Evolutionary conservation across 331 rosid species (phyloP), one percentile per base, ranked within the genome.

Genomic region (Spiraea crenata): DNA sequence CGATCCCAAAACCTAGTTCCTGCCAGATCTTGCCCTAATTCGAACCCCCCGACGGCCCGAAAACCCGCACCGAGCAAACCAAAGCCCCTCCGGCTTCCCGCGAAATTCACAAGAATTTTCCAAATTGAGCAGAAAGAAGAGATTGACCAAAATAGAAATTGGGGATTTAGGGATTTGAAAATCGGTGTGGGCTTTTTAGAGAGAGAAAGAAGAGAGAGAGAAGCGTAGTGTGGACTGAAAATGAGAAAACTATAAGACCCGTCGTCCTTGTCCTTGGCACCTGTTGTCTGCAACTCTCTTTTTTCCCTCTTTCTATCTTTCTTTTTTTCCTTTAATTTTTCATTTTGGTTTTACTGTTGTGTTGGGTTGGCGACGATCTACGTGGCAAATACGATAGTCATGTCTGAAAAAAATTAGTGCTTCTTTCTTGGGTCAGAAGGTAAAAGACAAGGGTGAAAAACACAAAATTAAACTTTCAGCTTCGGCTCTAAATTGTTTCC

Each of bases 221-320:
- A 83, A 68, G 79, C 84, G 87, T 55, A 81, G 92, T 85, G 83
- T 86, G 84, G 86, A 90, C 84, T 86, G 85, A 74, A 74, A 90
- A 77, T 73, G 74, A 70, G 79, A 75, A 72, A 85, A 67, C 77
- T 65, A 61, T 25, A 40, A 46, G 85, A 82, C 74, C 76, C 48
- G 44, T 76, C 84, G 31, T 80, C 46, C 67, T 57, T 78, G 38
- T 63, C 50, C 35, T 60, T 57, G 16, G 67, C 67, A 59, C 56
- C 51, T 70, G 13, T 76, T 51, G 58, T 75, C 69, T 76, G 25
- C 70, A 61, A 61, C 76, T 63, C 76, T 73, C 35, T 38, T 78
- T 77, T 37, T 80, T 74, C 48, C 9, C 42, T 20, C 11, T 1
- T 9, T 35, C 49, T 25, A 9, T 10, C 16, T 20, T 35, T 50